phyloP scores from a whole-genome alignment of 2,329 filamentous ascomycete genomes.

The Hysterium pulicare region DNA sequence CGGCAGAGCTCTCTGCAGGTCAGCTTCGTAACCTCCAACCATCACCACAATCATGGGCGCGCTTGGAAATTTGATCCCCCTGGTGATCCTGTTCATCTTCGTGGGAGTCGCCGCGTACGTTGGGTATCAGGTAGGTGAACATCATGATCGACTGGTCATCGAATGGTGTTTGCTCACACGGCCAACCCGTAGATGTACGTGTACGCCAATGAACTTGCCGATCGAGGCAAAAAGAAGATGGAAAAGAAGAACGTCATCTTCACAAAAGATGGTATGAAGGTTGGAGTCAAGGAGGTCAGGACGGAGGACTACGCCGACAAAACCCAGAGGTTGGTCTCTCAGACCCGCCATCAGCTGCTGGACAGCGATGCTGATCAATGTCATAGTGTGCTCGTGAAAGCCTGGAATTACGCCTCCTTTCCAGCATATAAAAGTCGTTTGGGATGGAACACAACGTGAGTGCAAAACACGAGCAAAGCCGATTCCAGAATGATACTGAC shows the following conservation, averaged over 20 bases:
- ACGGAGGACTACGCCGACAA: constrained; percentile 70
- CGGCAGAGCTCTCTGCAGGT: no score
- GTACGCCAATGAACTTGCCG: constrained; percentile 62
- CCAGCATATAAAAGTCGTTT: constrained; percentile 33
- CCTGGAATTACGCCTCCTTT: constrained; percentile 44
- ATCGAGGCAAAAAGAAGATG: constrained; percentile 66
- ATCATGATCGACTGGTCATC: no score
- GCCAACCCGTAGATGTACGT: constrained; percentile 63
- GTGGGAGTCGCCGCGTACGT: constrained; percentile 60
- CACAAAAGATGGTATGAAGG: constrained; percentile 69
- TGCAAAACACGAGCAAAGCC: no score
- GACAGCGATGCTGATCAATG: constrained; percentile 5
- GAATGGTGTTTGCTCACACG: no score
- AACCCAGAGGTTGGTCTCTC: constrained; percentile 56
- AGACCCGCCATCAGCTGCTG: neutral
- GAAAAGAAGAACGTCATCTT: constrained; percentile 72
- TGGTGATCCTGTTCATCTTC: constrained; percentile 61
- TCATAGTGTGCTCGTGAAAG: constrained; percentile 45
- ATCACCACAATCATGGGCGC: constrained; percentile 30
- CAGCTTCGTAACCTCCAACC: no score
- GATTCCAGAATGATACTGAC: no score
- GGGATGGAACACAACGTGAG: constrained; percentile 1
- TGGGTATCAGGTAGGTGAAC: constrained; percentile 56
- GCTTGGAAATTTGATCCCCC: constrained; percentile 57
- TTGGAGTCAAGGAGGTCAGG: constrained; percentile 66